Base-by-base conservation (phyloP, 768 basidiomycete genomes). In the Leccinum boreale region DNA sequence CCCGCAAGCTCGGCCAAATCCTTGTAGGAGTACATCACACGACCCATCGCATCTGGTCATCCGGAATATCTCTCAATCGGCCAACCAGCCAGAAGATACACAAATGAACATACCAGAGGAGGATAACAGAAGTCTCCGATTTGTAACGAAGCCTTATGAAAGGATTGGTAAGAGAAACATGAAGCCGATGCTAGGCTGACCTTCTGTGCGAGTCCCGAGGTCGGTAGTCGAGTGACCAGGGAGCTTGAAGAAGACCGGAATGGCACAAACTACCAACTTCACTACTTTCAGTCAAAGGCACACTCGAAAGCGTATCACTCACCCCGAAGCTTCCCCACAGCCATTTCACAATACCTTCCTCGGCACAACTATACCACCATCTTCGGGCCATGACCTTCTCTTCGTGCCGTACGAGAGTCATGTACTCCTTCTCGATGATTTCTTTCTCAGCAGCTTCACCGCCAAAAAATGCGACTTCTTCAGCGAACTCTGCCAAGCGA, bases 1-100 rank as follows among this genome's bases (percentile, higher is more conserved):
- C 96, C 96, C 4, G 96, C 94, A 33, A 99, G 83, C 70, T 99
- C 96, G 5, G 93, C 86, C 4, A 99, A 79, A 70, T 98, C 95
- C 73, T 97, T 98, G 77, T 97, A 98, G 3, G 92, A 94, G 71
- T 95, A 96, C 92, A 98, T 94, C 28, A 97, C 86, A 19, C 95
- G 84, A 31, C 94, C 94, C 64, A 98, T 90, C 1, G 96, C 96
- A 75, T 98, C 96, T 85, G 62, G 57, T 33, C 39, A 24, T 62
- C 60, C 26, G 17, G 45, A 36, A 55, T 47, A 36, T 4, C n/a
- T 23, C 36, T 58, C 14, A 19, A 45, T 59, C 14, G 23, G 44
- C 45, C 29, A 29, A 12, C 19, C 17, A 59, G 49, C 15, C 53
- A 61, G 31, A 21, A 46, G 39, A 39, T 53, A 62, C 7, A 31